These are phyloP conservation scores for Leptoxyphium fumago DNA, from an alignment of 2,329 filamentous ascomycete genomes.

Conservation along the genomic window DNA sequence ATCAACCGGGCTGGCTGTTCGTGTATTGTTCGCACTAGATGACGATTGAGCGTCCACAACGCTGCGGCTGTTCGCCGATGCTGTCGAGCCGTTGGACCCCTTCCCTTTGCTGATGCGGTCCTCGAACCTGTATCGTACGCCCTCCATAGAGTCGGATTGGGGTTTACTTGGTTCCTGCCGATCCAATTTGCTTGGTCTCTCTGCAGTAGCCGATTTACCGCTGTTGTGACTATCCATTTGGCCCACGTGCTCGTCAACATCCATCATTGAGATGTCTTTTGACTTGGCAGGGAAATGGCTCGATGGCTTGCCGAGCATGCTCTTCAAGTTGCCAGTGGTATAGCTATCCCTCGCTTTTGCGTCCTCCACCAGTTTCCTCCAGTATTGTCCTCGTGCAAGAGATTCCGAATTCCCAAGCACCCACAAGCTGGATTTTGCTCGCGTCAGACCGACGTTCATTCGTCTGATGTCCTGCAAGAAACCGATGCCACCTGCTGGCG, in stretches of 20 bases:
- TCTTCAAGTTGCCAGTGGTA: constrained; percentile 50
- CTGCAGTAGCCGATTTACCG: background rate
- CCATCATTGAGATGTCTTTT: constrained; percentile 1
- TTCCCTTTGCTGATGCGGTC: constrained; percentile 12
- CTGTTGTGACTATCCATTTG: constrained; percentile 2
- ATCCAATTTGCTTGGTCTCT: background rate
- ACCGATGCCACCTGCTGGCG: constrained; percentile 84
- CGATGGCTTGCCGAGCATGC: constrained; percentile 40
- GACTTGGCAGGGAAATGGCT: constrained; percentile 20
- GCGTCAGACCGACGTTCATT: constrained; percentile 97
- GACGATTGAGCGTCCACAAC: too few species aligned
- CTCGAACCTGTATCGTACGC: constrained; percentile 16
- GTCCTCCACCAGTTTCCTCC: constrained; percentile 74
- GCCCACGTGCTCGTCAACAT: constrained; percentile 7
- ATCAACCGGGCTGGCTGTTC: too few species aligned
- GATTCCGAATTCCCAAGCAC: constrained; percentile 86
- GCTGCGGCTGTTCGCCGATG: too few species aligned
- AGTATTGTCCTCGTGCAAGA: constrained; percentile 76
- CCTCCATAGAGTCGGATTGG: constrained; percentile 25
- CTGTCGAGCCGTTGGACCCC: too few species aligned
- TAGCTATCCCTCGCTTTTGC: constrained; percentile 61
- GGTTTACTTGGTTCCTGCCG: constrained; percentile 10
- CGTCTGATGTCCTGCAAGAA: constrained; percentile 96
- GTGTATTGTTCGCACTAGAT: too few species aligned
- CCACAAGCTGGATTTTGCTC: constrained; percentile 93